Evolutionary conservation across 2,329 filamentous ascomycete species (phyloP).

Genomic region (Xylaria sp.): DNA sequence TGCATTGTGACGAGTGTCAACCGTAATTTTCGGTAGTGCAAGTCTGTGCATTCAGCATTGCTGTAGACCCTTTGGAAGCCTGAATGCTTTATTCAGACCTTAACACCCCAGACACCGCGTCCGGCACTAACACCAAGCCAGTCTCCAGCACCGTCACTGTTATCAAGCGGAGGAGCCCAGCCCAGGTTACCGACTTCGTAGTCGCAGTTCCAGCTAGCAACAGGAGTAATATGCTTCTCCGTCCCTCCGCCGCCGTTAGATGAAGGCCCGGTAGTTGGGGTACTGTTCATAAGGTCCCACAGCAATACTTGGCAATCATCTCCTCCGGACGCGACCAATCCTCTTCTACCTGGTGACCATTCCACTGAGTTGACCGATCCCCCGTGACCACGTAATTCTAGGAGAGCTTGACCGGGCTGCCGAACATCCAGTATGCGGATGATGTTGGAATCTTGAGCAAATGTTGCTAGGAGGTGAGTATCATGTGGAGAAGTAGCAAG

Average conservation of each 20-base stretch:
- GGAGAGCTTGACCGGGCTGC: conserved; percentile 92
- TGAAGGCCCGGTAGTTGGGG: conserved; percentile 57
- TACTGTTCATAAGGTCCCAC: conserved; percentile 88
- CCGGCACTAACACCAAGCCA: conserved; percentile 88
- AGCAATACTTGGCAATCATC: conserved; percentile 93
- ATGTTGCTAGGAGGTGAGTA: conserved; percentile 94
- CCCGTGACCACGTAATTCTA: conserved; percentile 90
- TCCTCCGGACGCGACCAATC: conserved; percentile 88
- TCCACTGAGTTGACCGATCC: conserved; percentile 92
- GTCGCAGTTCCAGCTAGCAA: conserved; percentile 84
- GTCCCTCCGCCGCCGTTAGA: conserved; percentile 62
- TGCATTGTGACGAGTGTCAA: conserved; percentile 1
- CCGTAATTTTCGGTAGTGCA: neutral
- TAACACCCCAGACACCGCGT: conserved; percentile 82
- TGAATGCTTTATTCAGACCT: conserved; percentile 44
- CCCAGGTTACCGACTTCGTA: conserved; percentile 88
- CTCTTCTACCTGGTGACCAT: conserved; percentile 89
- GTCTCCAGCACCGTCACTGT: conserved; percentile 74
- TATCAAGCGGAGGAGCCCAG: conserved; percentile 80
- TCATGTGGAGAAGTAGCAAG: conserved; percentile 94
- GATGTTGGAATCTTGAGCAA: conserved; percentile 90
- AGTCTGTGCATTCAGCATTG: neutral
- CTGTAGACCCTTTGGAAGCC: neutral
- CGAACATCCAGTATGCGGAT: conserved; percentile 96
- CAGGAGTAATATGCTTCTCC: conserved; percentile 73